Base-by-base conservation (phyloP, 148 eudicot species). In the Silene uniflora region DNA sequence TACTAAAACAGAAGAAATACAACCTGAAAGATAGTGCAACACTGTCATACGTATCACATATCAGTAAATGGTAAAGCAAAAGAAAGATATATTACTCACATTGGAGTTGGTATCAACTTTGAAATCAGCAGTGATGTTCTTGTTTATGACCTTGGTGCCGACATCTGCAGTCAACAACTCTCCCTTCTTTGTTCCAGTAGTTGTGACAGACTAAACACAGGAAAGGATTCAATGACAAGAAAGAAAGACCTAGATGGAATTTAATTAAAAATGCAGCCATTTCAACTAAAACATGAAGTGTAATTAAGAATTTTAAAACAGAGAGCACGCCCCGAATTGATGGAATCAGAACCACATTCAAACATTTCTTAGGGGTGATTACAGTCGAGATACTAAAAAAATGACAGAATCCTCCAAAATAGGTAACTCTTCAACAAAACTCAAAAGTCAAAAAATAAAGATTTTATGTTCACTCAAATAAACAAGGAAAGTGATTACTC, bases 101-200 rank as follows among this genome's bases (percentile, higher is more conserved):
- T n/a, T n/a, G n/a, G n/a, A n/a, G n/a, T n/a, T n/a, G n/a, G n/a
- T n/a, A n/a, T n/a, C n/a, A n/a, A n/a, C n/a, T n/a, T n/a, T n/a
- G n/a, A n/a, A n/a, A n/a, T n/a, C 94, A 18, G 94, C 88, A 17
- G 91, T 90, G 65, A 88, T 79, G 76, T 91, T 90, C 83, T 91
- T 91, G 85, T 87, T 91, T 19, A 78, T 70, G 81, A 88, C 78
- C 83, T 90, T 86, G 46, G 97, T 84, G 70, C 86, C 79, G 52
- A 91, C 86, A 82, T 91, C 93, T 21, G 88, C 97, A 85, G 88
- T 69, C 52, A 88, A 79, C 27, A 81, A 64, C 2, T 87, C 97
- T 10, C 89, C 94, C 84, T 88, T 91, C 76, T 82, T 91, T 19
- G 81, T 82, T 35, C 91, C 97, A 14, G 87, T 82, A 42, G 97